Percentiles rank a stretch among this genome's conserved stretches.
phyloP scores from a whole-genome alignment of 2,329 filamentous ascomycete genomes.

The Teratosphaeria viscida region DNA sequence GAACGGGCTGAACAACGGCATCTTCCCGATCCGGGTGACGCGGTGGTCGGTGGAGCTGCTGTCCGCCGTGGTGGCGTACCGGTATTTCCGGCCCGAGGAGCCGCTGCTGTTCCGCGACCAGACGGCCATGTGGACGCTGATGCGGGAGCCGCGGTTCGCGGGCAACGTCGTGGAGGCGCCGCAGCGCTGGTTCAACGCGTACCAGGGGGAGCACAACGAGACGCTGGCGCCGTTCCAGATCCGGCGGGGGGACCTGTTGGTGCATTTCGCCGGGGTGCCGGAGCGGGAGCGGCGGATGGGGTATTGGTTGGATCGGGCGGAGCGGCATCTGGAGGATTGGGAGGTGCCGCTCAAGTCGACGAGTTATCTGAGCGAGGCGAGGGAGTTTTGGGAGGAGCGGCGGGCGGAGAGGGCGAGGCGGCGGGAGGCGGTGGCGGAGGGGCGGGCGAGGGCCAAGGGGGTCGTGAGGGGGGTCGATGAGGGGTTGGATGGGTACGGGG shows the following conservation, averaged over 20 bases:
- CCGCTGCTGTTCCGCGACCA: slow-evolving; percentile 31
- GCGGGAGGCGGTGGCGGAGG: slow-evolving; percentile 12
- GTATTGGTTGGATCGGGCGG: slow-evolving; percentile 29
- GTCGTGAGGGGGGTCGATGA: slow-evolving; percentile 16
- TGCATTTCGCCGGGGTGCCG: slow-evolving; percentile 33
- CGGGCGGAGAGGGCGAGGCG: slow-evolving; percentile 14
- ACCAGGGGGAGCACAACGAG: slow-evolving; percentile 29
- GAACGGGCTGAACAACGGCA: slow-evolving; percentile 35
- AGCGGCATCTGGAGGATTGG: slow-evolving; percentile 30
- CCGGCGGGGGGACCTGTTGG: slow-evolving; percentile 31
- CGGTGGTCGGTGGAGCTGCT: slow-evolving; percentile 31
- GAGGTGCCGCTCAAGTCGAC: slow-evolving; percentile 29
- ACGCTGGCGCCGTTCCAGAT: slow-evolving; percentile 27
- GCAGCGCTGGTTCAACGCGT: slow-evolving; percentile 37
- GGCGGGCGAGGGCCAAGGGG: slow-evolving; percentile 14
- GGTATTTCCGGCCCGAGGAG: slow-evolving; percentile 28
- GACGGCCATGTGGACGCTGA: slow-evolving; percentile 30
- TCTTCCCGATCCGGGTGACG: slow-evolving; percentile 33
- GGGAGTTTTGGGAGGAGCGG: slow-evolving; percentile 28
- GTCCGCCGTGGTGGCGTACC: slow-evolving; percentile 29
- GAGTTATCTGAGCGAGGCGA: slow-evolving; percentile 26
- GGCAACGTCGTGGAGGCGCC: slow-evolving; percentile 27
- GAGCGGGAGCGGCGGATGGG: slow-evolving; percentile 26
- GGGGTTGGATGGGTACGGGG: slow-evolving; percentile 18
- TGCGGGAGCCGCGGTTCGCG: slow-evolving; percentile 25